A percentile compares a stretch with the other conserved stretches of the same genome.
Conservation (phyloP, 495 filamentous ascomycete genomes). For the Aspergillus panamensis region DNA sequence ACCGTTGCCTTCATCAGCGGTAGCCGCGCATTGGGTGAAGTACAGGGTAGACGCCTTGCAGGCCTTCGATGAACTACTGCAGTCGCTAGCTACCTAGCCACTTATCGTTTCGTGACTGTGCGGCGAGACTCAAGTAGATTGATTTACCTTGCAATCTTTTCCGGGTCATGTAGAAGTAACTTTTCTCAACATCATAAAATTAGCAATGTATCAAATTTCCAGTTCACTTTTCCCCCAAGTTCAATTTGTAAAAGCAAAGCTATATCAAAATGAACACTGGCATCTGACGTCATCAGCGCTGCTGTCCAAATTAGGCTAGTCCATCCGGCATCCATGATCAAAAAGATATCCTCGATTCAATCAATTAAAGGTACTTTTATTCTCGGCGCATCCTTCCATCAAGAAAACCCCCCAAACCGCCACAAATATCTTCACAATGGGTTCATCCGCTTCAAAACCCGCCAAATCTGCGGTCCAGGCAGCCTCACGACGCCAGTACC, state of each 20-base stretch:
- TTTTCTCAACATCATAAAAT: neutral
- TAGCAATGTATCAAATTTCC: neutral
- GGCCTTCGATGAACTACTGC: conserved; percentile 60
- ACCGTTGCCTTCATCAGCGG: conserved; percentile 80
- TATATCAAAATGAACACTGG: too few relatives aligned
- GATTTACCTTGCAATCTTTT: neutral
- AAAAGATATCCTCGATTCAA: too few relatives aligned
- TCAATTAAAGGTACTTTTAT: too few relatives aligned
- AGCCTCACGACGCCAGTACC: conserved; percentile 54
- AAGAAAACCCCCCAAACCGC: neutral
- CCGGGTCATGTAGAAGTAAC: neutral
- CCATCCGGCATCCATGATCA: too few relatives aligned
- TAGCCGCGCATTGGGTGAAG: conserved; percentile 86
- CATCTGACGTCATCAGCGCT: conserved; percentile 25
- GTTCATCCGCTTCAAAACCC: conserved; percentile 60
- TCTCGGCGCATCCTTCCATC: neutral
- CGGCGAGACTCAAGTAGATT: too few relatives aligned
- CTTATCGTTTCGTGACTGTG: too few relatives aligned
- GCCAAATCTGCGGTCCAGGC: conserved; percentile 50
- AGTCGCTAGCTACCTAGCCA: too few relatives aligned
- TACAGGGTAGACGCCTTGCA: conserved; percentile 78
- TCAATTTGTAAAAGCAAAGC: too few relatives aligned
- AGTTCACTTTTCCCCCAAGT: too few relatives aligned
- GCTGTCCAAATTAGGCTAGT: conserved; percentile 22
- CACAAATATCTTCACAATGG: conserved; percentile 43